A percentile compares a stretch with the other conserved stretches of the same genome.
Evolutionary conservation across 768 basidiomycete genomes (phyloP).

Genomic region (Tricholoma sp.): DNA sequence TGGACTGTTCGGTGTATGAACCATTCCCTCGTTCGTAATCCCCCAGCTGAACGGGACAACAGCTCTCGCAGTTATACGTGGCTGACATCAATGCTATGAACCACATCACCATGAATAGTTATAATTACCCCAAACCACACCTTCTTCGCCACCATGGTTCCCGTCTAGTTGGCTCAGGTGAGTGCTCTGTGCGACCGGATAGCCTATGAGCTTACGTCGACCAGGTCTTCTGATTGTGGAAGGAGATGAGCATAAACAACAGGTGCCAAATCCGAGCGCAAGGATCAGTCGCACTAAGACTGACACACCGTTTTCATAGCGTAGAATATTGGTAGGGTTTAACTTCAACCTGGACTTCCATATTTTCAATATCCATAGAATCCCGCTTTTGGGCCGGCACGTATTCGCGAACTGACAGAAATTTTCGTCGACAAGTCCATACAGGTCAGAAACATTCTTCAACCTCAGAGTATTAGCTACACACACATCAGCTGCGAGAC

Average conservation of each 20-base stretch:
- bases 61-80: constrained; percentile 45
- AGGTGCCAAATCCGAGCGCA: constrained; percentile 21
- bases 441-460: constrained; percentile 27
- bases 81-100: constrained; percentile 57
- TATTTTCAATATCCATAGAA: constrained; percentile 35
- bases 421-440: constrained; percentile 53
- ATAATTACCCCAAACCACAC: constrained; percentile 52
- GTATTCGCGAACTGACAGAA: constrained; percentile 52
- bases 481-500: constrained; percentile 38
- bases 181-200: neutral
- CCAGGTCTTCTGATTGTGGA: constrained; percentile 38
- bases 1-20: constrained; percentile 34
- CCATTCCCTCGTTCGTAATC: neutral
- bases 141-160: neutral
- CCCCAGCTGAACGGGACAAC: neutral
- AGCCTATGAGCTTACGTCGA: neutral
- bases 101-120: constrained; percentile 54
- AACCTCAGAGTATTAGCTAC: neutral
- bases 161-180: constrained; percentile 26
- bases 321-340: constrained; percentile 36
- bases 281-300: neutral
- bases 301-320: constrained; percentile 17
- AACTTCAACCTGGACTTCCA: neutral
- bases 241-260: constrained; percentile 42
- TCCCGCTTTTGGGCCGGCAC: constrained; percentile 59